Conservation (phyloP, 2,329 filamentous ascomycete genomes). For the Trichoderma endophyticum region DNA sequence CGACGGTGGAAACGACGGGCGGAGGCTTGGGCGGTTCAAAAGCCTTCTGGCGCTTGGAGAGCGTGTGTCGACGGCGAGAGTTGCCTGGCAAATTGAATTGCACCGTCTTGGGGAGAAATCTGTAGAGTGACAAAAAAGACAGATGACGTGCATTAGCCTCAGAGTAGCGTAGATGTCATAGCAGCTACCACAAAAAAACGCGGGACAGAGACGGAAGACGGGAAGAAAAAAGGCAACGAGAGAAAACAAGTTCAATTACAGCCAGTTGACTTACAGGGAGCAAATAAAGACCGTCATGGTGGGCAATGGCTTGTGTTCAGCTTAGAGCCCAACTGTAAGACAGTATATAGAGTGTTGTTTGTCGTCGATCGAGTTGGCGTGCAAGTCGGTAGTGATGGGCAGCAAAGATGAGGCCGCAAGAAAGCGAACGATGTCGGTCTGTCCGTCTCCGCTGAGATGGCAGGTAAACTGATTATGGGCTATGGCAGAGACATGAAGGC, state of each 20-base stretch:
- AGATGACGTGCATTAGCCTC: constrained; percentile 12
- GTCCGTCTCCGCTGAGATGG: constrained; percentile 7
- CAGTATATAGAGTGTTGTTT: neutral
- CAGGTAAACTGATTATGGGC: neutral
- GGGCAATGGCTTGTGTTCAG: constrained; percentile 19
- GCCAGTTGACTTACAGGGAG: constrained; percentile 35
- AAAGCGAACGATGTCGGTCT: neutral
- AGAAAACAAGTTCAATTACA: neutral
- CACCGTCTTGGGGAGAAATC: constrained; percentile 88
- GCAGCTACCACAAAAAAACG: neutral
- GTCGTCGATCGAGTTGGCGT: neutral
- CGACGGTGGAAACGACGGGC: constrained; percentile 26
- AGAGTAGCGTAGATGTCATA: neutral
- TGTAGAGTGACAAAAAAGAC: constrained; percentile 36
- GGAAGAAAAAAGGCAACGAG: neutral
- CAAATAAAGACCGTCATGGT: constrained; percentile 43
- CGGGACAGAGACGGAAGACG: neutral
- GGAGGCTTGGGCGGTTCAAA: constrained; percentile 11
- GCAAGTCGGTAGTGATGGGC: neutral
- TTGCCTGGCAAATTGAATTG: constrained; percentile 72
- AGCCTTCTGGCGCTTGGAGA: constrained; percentile 6
- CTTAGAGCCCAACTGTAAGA: neutral
- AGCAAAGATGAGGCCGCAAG: constrained; percentile 5
- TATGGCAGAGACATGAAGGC: constrained; percentile 14
- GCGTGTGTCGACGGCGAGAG: constrained; percentile 37